Base-by-base conservation (phyloP, 345 rosid species). In the Excoecaria agallocha region DNA sequence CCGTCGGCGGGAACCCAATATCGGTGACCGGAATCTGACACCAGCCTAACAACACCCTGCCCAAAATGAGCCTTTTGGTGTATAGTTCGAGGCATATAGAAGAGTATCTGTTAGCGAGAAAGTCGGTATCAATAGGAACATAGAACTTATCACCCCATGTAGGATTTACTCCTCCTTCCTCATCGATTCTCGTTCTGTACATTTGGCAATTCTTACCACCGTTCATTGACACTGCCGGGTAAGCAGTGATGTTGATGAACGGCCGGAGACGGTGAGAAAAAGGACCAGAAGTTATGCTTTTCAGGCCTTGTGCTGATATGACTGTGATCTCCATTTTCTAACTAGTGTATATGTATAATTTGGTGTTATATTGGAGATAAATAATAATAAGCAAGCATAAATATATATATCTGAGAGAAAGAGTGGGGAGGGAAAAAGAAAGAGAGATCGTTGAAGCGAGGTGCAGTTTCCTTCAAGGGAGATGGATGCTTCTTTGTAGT, bases 111-210 rank as follows among this genome's bases (percentile, higher is more conserved):
- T 78, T 76, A 20, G 79, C 55, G 50, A 85, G 77, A 70, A 86
- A 81, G 3, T 75, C 38, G 12, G 68, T 12, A 52, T 82, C 87
- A 0, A 78, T 12, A 0, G 84, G 86, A 2, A 86, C 66, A 17
- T 43, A 61, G 45, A 87, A 87, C 69, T 79, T 84, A 56, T 87
- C 89, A 8, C 85, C 89, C 91, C 91, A 87, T 0, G 70, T 75
- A 6, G 85, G 87, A 73, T 83, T 83, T 1, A 72, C 72, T 16
- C 87, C 90, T 20, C 88, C 87, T 30, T 61, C 73, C 49, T 79
- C 82, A 30, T 84, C 83, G 11, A 79, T 70, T 56, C 77, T 62
- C 3, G 81, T 74, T 30, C 20, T 19, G 67, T 70, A 77, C 60
- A 65, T 67, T 39, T 49, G 80, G 76, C 66, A 70, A 52, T 66